These are phyloP conservation scores for Prasinococcaceae sp. DNA, from an alignment of 139 green algal species.

Conservation along the genomic window DNA sequence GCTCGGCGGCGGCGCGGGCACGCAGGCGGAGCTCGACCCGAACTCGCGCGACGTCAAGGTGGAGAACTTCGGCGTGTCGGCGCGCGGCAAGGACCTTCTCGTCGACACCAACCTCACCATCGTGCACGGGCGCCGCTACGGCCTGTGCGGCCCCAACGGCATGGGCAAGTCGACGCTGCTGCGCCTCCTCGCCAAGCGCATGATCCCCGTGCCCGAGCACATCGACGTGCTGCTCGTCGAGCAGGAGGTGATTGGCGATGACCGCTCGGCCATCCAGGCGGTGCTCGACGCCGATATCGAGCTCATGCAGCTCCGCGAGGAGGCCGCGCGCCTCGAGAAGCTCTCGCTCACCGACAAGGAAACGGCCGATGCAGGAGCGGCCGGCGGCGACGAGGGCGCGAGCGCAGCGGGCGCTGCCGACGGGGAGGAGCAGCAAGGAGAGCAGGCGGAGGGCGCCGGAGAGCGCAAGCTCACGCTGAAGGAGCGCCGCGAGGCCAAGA, in stretches of 20 bases:
- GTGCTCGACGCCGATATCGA: slow-evolving; percentile 89
- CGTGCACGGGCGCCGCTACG: slow-evolving; percentile 62
- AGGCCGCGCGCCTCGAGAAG: slow-evolving; percentile 61
- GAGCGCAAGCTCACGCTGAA: slow-evolving; percentile 3
- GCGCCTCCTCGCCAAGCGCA: slow-evolving; percentile 65
- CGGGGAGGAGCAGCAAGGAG: slow-evolving; percentile 2
- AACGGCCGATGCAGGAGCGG: not conserved
- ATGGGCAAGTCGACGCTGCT: slow-evolving; percentile 97
- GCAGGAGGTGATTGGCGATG: slow-evolving; percentile 82
- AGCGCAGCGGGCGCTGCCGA: slow-evolving; percentile 11
- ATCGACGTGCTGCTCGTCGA: slow-evolving; percentile 98
- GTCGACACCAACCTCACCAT: slow-evolving; percentile 84
- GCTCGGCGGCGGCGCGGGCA: too few species aligned
- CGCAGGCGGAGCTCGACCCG: not conserved
- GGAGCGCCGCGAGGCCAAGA: not conserved
- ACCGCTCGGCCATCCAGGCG: slow-evolving; percentile 32
- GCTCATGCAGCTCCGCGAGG: slow-evolving; percentile 70
- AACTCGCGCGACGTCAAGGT: slow-evolving; percentile 86
- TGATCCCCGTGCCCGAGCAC: slow-evolving; percentile 81
- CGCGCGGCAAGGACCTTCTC: slow-evolving; percentile 93
- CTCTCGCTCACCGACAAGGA: slow-evolving; percentile 7
- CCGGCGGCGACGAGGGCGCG: slow-evolving; percentile 1
- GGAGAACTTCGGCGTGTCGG: slow-evolving; percentile 84
- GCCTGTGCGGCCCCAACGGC: slow-evolving; percentile 71
- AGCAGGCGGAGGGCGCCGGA: slow-evolving; percentile 1